Conservation (phyloP, 2,329 filamentous ascomycete species). For the Fusarium sp. region DNA sequence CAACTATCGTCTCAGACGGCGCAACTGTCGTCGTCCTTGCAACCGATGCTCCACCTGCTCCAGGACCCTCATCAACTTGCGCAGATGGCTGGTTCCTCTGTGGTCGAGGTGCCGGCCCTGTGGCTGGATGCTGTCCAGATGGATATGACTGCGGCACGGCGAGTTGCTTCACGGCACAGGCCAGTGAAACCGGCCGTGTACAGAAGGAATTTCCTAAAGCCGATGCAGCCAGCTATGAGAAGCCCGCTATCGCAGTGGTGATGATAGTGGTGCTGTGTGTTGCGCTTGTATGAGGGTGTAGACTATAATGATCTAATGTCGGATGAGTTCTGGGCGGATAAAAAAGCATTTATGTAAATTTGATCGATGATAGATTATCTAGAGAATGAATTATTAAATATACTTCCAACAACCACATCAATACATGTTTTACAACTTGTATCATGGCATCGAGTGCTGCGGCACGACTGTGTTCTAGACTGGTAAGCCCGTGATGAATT, state of each 20-base stretch:
- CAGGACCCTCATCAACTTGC: slow-evolving; percentile 64
- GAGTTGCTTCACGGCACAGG: slow-evolving; percentile 73
- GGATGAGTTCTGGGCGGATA: slow-evolving; percentile 4
- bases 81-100: slow-evolving; percentile 85
- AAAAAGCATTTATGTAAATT: not conserved
- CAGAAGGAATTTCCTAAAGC: slow-evolving; percentile 62
- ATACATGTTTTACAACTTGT: not conserved
- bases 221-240: not conserved
- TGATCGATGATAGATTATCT: slow-evolving; percentile 21
- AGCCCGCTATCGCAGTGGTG: slow-evolving; percentile 22
- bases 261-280: slow-evolving; percentile 10
- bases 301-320: slow-evolving; percentile 7
- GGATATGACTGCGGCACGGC: slow-evolving; percentile 79
- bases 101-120: slow-evolving; percentile 64
- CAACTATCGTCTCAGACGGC: slow-evolving; percentile 75
- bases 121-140: slow-evolving; percentile 85
- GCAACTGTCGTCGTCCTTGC: slow-evolving; percentile 77
- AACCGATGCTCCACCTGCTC: slow-evolving; percentile 58
- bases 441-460: not conserved
- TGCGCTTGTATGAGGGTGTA: slow-evolving; percentile 12
- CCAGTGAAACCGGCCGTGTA: slow-evolving; percentile 66
- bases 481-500: too few relatives aligned
- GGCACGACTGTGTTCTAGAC: not conserved
- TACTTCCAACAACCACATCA: slow-evolving; percentile 3
- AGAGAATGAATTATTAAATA: slow-evolving; percentile 25